These are phyloP conservation scores for Apocynum venetum DNA, from an alignment of 257 asterid species.

Conservation along the genomic window DNA sequence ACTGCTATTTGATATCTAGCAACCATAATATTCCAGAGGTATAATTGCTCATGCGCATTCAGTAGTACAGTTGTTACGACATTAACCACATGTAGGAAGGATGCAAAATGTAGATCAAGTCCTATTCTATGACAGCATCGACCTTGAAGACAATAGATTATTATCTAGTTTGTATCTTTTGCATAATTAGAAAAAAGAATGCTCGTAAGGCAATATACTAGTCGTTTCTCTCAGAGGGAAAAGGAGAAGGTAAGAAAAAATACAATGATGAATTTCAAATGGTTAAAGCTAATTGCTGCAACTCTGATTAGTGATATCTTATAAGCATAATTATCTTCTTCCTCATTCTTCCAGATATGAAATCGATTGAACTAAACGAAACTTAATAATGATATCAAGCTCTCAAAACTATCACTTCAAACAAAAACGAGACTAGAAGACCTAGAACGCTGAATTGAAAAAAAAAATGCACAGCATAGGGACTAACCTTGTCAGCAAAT, in stretches of 20 bases:
- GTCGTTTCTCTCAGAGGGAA: neutral
- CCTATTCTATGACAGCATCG: neutral
- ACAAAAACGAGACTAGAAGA: neutral
- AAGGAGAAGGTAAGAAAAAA: neutral
- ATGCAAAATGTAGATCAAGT: neutral
- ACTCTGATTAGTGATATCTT: neutral
- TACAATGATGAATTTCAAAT: neutral
- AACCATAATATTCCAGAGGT: too few species aligned
- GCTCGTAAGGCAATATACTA: neutral
- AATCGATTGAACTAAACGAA: neutral
- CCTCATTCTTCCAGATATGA: neutral
- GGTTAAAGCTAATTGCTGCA: neutral
- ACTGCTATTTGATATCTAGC: neutral
- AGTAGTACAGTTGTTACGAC: neutral
- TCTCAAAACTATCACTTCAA: neutral
- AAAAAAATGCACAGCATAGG: conserved; percentile 12
- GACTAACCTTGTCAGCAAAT: conserved; percentile 89
- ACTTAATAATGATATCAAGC: neutral
- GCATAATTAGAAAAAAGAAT: neutral
- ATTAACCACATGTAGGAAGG: neutral
- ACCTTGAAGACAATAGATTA: neutral
- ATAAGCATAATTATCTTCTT: neutral
- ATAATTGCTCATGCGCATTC: neutral
- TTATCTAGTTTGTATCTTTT: neutral
- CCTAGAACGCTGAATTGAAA: neutral